phyloP scores from a whole-genome alignment of 2,329 filamentous ascomycete genomes.

The Tothia fuscella region DNA sequence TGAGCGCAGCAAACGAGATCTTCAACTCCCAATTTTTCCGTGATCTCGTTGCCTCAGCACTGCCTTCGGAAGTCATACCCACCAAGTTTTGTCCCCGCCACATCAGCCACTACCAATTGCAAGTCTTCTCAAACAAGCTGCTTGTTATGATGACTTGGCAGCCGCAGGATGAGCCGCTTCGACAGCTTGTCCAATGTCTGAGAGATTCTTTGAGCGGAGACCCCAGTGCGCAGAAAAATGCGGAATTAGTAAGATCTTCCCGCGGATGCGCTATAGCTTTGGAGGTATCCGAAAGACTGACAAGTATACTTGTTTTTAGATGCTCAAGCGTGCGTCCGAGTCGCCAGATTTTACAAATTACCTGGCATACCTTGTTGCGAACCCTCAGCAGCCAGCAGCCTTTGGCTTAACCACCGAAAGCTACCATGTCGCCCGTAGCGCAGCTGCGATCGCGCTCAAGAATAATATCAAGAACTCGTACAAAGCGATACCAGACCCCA shows the following conservation, averaged over 20 bases:
- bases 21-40: too few relatives aligned
- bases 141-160: constrained; percentile 68
- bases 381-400: constrained; percentile 46
- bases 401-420: constrained; percentile 47
- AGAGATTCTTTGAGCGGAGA: constrained; percentile 86
- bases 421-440: constrained; percentile 68
- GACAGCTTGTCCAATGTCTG: constrained; percentile 78
- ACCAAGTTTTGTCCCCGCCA: too few relatives aligned
- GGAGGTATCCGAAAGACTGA: too few relatives aligned
- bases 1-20: too few relatives aligned
- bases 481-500: constrained; percentile 61
- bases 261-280: too few relatives aligned
- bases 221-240: constrained; percentile 71
- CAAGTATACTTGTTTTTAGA: too few relatives aligned
- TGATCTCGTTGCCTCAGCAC: too few relatives aligned
- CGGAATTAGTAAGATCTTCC: constrained; percentile 58
- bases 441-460: constrained; percentile 89
- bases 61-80: too few relatives aligned
- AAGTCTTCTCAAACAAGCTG: too few relatives aligned
- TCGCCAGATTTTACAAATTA: constrained; percentile 97
- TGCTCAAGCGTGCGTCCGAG: constrained; percentile 78
- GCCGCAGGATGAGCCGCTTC: constrained; percentile 73
- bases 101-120: too few relatives aligned
- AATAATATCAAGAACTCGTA: constrained; percentile 74
- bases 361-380: constrained; percentile 80